phyloP scores from a whole-genome alignment of 352 stramenopile genomes.

The Pelagophyceae sp. region DNA sequence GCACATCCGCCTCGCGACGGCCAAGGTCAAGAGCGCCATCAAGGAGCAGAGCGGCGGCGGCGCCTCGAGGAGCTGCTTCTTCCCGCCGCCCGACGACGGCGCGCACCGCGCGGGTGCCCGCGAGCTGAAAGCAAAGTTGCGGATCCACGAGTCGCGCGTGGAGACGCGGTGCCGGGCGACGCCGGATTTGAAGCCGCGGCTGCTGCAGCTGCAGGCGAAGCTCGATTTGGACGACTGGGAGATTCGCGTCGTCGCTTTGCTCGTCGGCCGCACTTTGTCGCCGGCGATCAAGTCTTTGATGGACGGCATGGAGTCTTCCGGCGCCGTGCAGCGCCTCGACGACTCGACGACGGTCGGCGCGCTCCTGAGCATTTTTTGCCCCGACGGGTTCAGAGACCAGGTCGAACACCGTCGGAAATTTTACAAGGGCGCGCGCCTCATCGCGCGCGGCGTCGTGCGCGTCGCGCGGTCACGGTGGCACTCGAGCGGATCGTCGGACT shows the following conservation, averaged over 20 bases:
- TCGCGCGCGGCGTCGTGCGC: slow-evolving; percentile 63
- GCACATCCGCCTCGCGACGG: slow-evolving; percentile 63
- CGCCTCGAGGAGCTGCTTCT: background rate
- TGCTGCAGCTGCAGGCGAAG: slow-evolving; percentile 60
- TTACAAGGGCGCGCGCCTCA: slow-evolving; percentile 68
- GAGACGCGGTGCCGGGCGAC: slow-evolving; percentile 47
- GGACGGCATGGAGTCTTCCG: background rate
- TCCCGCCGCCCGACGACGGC: slow-evolving; percentile 27
- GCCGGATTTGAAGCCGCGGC: slow-evolving; percentile 36
- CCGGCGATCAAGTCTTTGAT: slow-evolving; percentile 31
- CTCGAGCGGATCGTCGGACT: slow-evolving; percentile 54
- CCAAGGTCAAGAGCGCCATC: slow-evolving; percentile 71
- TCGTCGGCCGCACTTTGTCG: slow-evolving; percentile 75
- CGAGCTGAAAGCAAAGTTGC: slow-evolving; percentile 71
- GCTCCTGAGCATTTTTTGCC: slow-evolving; percentile 69
- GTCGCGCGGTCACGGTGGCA: slow-evolving; percentile 67
- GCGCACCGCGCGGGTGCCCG: slow-evolving; percentile 59
- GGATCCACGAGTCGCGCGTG: slow-evolving; percentile 58
- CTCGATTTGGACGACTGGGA: slow-evolving; percentile 73
- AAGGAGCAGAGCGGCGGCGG: slow-evolving; percentile 50
- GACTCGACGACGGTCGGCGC: slow-evolving; percentile 77
- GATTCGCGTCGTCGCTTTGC: slow-evolving; percentile 74
- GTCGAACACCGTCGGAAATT: slow-evolving; percentile 70
- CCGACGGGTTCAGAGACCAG: slow-evolving; percentile 67
- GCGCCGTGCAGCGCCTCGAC: slow-evolving; percentile 67